Conservation (phyloP, 1,284 basidiomycete species). For the Naganishia albida region DNA sequence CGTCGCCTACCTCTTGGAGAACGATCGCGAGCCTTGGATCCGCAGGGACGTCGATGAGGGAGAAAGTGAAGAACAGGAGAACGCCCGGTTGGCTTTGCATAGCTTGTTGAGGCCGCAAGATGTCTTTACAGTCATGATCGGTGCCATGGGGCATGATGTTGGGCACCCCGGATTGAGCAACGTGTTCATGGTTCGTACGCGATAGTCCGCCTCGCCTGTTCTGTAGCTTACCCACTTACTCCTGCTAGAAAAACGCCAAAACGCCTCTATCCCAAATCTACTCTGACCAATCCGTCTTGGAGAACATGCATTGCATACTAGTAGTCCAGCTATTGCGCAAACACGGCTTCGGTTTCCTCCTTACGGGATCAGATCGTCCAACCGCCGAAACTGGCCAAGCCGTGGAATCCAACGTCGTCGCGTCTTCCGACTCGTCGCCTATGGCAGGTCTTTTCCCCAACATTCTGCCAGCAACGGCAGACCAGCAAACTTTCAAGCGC, state of each 20-base stretch:
- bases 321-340: slow-evolving; percentile 77
- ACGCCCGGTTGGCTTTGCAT: slow-evolving; percentile 50
- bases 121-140: slow-evolving; percentile 78
- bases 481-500: slow-evolving; percentile 18
- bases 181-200: slow-evolving; percentile 75
- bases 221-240: not conserved
- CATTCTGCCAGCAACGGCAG: slow-evolving; percentile 18
- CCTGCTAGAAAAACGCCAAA: slow-evolving; percentile 78
- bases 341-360: slow-evolving; percentile 65
- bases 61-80: slow-evolving; percentile 36
- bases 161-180: slow-evolving; percentile 92
- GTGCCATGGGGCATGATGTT: slow-evolving; percentile 92
- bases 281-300: slow-evolving; percentile 82
- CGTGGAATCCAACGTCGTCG: slow-evolving; percentile 16
- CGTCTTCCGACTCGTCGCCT: slow-evolving; percentile 37
- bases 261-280: slow-evolving; percentile 83
- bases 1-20: slow-evolving; percentile 53
- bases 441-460: slow-evolving; percentile 22
- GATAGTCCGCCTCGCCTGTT: not conserved
- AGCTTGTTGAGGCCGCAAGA: slow-evolving; percentile 66
- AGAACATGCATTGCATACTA: slow-evolving; percentile 88
- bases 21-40: slow-evolving; percentile 40
- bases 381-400: slow-evolving; percentile 19
- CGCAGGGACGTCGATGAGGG: slow-evolving; percentile 30
- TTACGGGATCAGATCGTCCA: slow-evolving; percentile 40